Evolutionary conservation across 768 basidiomycete species (phyloP), one percentile per base, ranked within the genome.

Genomic region (Suillus fuscotomentosus): DNA sequence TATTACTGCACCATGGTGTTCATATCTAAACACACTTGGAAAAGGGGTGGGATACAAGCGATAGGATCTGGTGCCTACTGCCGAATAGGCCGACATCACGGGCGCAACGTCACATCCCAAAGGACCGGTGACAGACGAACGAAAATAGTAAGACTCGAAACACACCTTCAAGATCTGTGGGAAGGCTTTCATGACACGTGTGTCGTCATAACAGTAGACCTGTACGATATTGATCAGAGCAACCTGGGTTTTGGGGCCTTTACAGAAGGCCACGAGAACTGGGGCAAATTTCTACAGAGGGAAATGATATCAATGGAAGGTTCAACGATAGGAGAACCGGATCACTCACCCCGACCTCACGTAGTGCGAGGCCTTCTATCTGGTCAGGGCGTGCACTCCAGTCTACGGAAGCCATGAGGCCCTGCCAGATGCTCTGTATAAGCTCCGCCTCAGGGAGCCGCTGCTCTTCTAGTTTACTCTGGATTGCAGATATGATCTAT

Each of bases 131-230:
- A 38, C 31, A 10, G 24, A 57, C 17, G 3, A 57, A 41, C 43
- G 14, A 60, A 59, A 59, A 10, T 2, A 20, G 24, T 11, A 59
- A 42, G 9, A 59, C n/a, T 39, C 38, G 20, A 63, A 34, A 56
- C 72, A 36, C 60, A 85, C 94, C 83, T 98, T 97, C 67, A 99
- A 83, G 75, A 99, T 91, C 72, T 95, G 92, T 55, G 94, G 90
- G 83, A 99, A 99, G 9, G 94, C 84, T 75, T 95, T 95, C 78
- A 95, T 96, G 72, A 97, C 85, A 63, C 93, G 91, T 31, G 95
- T 96, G 73, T 98, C 94, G 79, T 97, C 94, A 77, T 99, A 97
- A 77, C 94, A 96, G 80, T 97, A 93, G 68, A 94, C 84, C 80
- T 99, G 97, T 7, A 97, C 94, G 60, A 90, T 86, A 76, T 99